phyloP scores from a whole-genome alignment of 805 yeast genomes.

The Saccharomyces cerevisiae region DNA sequence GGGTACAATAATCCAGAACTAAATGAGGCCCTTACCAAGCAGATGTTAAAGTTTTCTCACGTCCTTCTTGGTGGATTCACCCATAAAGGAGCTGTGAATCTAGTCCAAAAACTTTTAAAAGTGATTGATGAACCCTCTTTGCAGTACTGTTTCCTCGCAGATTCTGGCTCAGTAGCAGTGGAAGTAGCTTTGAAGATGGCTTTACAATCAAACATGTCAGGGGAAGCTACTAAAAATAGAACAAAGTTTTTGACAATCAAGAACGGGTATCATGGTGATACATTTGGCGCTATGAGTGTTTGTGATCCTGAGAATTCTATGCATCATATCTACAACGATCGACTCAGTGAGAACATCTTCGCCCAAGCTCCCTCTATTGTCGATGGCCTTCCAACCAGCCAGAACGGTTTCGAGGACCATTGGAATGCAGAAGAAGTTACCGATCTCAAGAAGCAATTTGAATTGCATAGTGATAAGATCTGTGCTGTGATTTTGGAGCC shows the following conservation, averaged over 20 bases:
- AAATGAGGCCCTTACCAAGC: conserved; percentile 28
- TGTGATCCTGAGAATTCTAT: conserved; percentile 30
- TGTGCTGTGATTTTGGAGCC: conserved; percentile 34
- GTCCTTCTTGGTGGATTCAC: conserved; percentile 27
- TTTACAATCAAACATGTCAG: conserved; percentile 24
- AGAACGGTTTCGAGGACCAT: conserved; percentile 1
- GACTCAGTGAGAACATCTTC: conserved; percentile 26
- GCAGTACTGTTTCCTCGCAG: conserved; percentile 19
- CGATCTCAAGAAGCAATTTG: conserved; percentile 24
- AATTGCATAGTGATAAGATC: conserved; percentile 25
- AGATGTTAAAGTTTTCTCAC: conserved; percentile 26
- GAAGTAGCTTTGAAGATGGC: conserved; percentile 36
- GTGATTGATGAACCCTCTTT: conserved; percentile 23
- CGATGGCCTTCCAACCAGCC: conserved; percentile 11
- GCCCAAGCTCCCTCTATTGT: conserved; percentile 20
- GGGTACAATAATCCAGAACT: conserved; percentile 25
- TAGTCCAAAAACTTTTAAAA: conserved; percentile 26
- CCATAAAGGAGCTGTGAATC: conserved; percentile 26
- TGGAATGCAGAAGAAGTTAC: conserved; percentile 23
- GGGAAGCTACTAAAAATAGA: conserved; percentile 17
- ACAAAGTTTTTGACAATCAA: conserved; percentile 27
- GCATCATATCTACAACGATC: conserved; percentile 28
- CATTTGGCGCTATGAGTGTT: conserved; percentile 34
- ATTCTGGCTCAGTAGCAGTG: conserved; percentile 31
- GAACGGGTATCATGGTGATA: conserved; percentile 35